A percentile compares a stretch with the other conserved stretches of the same genome.
phyloP scores from a whole-genome alignment of 1,139 yeast genomes.

The Debaryomycetaceae sp. region DNA sequence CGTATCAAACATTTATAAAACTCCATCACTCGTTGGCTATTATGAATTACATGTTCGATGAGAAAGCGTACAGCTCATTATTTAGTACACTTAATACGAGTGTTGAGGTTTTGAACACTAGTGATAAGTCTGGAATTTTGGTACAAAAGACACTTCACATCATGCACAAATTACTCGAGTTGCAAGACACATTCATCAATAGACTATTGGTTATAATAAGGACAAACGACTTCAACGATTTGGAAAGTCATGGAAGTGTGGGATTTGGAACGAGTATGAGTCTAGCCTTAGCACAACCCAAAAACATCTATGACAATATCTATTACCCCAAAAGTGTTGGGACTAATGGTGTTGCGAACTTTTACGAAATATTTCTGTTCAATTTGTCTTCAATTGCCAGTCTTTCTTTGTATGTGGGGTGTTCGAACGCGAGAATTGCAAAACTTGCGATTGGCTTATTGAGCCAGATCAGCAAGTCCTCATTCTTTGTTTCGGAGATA shows the following conservation, averaged over 20 bases:
- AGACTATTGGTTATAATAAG: constrained; percentile 28
- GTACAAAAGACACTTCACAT: constrained; percentile 35
- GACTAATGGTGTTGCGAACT: constrained; percentile 59
- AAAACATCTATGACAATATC: constrained; percentile 46
- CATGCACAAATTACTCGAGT: constrained; percentile 45
- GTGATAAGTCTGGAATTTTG: constrained; percentile 15
- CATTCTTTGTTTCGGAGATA: constrained; percentile 42
- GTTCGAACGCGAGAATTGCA: constrained; percentile 48
- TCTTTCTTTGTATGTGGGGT: constrained; percentile 67
- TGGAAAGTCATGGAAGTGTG: constrained; percentile 6
- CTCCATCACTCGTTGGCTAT: constrained; percentile 70
- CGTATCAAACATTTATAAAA: constrained; percentile 36
- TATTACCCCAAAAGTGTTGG: constrained; percentile 53
- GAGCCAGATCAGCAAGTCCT: constrained; percentile 45
- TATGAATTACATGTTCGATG: constrained; percentile 60
- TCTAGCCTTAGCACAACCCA: constrained; percentile 21
- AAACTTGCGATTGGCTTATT: constrained; percentile 52
- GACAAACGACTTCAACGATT: constrained; percentile 11
- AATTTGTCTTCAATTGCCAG: constrained; percentile 68
- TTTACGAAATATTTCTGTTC: constrained; percentile 68
- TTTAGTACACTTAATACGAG: constrained; percentile 54
- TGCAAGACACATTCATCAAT: constrained; percentile 44
- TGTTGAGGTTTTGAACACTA: constrained; percentile 48
- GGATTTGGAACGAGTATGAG: constrained; percentile 29
- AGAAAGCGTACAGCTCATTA: constrained; percentile 51